These are phyloP conservation scores for Leucosporidium scottii DNA, from an alignment of 768 basidiomycete species.

Conservation along the genomic window DNA sequence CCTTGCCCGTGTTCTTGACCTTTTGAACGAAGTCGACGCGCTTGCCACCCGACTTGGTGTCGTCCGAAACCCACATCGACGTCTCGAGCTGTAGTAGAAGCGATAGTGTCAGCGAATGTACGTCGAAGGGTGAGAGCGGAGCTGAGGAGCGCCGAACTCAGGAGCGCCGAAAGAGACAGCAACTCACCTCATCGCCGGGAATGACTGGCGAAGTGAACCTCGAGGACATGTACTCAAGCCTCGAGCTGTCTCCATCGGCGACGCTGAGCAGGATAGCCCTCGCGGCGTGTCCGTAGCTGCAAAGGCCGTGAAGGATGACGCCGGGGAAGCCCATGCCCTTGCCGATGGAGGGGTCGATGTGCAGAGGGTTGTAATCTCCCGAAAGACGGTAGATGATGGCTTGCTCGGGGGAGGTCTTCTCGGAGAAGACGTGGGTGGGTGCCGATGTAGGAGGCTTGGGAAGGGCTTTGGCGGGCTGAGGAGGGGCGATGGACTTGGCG, in stretches of 20 bases:
- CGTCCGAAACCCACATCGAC: constrained; percentile 25
- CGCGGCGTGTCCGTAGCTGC: constrained; percentile 69
- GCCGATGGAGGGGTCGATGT: constrained; percentile 67
- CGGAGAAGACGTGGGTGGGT: constrained; percentile 57
- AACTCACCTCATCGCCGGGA: constrained; percentile 19
- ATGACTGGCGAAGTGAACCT: constrained; percentile 59
- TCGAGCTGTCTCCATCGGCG: constrained; percentile 55
- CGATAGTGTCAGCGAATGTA: background rate
- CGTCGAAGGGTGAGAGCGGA: too few relatives aligned
- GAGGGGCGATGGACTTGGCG: constrained; percentile 56
- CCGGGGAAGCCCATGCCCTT: constrained; percentile 68
- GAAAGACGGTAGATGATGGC: constrained; percentile 65
- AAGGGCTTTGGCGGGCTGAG: constrained; percentile 56
- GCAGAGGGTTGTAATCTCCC: constrained; percentile 61
- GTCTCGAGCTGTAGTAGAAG: constrained; percentile 20
- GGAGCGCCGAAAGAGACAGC: constrained; percentile 10
- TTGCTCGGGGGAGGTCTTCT: constrained; percentile 58
- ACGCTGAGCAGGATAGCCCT: constrained; percentile 62
- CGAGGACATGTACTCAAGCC: constrained; percentile 62
- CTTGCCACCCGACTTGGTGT: constrained; percentile 13
- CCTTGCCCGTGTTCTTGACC: constrained; percentile 32
- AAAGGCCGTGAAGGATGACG: constrained; percentile 76
- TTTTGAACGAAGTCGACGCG: constrained; percentile 35
- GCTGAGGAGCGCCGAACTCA: constrained; percentile 6
- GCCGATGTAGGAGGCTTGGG: constrained; percentile 52